A percentile compares a stretch with the other conserved stretches of the same genome.
Conservation (phyloP, 2,329 filamentous ascomycete genomes). For the Epichloe aotearoae region DNA sequence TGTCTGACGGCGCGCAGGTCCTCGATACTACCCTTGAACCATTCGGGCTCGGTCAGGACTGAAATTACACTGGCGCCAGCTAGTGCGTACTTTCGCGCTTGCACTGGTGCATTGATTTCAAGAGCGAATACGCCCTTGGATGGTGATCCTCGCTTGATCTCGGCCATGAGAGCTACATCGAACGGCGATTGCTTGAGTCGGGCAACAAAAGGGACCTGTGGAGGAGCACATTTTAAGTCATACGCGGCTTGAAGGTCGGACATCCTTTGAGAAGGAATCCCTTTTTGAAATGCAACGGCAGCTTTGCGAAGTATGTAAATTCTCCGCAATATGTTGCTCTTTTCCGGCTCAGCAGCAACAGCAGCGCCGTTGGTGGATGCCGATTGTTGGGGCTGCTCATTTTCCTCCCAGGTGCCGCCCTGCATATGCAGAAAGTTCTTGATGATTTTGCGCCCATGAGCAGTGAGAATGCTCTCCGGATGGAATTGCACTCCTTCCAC, state of each 20-base stretch:
- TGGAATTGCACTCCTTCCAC: constrained; percentile 98
- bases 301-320: constrained; percentile 76
- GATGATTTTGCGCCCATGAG: constrained; percentile 77
- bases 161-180: constrained; percentile 86
- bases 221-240: constrained; percentile 70
- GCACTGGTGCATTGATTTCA: constrained; percentile 73
- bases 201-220: constrained; percentile 66
- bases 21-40: constrained; percentile 98
- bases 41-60: constrained; percentile 94
- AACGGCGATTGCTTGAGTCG: constrained; percentile 73
- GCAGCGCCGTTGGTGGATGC: constrained; percentile 15
- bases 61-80: constrained; percentile 95
- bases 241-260: constrained; percentile 79
- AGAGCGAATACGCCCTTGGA: constrained; percentile 92
- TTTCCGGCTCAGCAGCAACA: constrained; percentile 33
- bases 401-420: constrained; percentile 84
- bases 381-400: constrained; percentile 43
- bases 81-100: constrained; percentile 82
- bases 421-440: constrained; percentile 82
- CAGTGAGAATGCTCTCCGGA: constrained; percentile 91
- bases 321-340: constrained; percentile 75
- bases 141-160: constrained; percentile 92
- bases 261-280: constrained; percentile 70
- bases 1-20: constrained; percentile 79
- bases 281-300: constrained; percentile 67